Base-by-base conservation (phyloP, 1,139 yeast genomes). In the Sugiyamaella grinbergsii region DNA sequence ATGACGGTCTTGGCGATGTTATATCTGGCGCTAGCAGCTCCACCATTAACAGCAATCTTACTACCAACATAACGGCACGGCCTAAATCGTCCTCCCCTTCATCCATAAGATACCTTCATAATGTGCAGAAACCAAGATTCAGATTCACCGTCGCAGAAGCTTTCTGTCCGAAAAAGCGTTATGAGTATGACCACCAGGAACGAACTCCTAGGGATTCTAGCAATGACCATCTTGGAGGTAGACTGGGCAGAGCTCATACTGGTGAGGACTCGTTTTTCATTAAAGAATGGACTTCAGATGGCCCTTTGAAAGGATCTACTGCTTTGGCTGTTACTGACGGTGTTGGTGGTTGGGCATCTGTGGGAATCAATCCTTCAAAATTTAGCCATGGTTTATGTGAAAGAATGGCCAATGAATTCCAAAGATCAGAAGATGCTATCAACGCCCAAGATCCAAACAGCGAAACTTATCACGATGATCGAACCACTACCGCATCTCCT, bases 261-360 rank as follows among this genome's bases (percentile, higher is more conserved):
- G 98, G 98, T 4, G 97, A 91, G 64, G 98, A 91, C 66, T 87
- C 89, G 60, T 85, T 79, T 61, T 83, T 91, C 59, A 75, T 82
- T 32, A 74, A 82, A 5, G 59, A 60, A 18, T 57, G 64, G 62
- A 55, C 56, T 22, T 58, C 61, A 36, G 68, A 64, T 11, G 67
- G 71, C 6, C 64, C 71, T 22, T 63, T 66, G 18, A 72, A 71
- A 10, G 75, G 79, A 7, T 75, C 76, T 34, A 64, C 85, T 1
- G 81, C 91, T 0, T 76, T 88, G 6, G 98, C 96, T 7, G 97
- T 93, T 1, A 93, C 97, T 2, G 98, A 93, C 68, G 98, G 98
- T 16, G 98, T 93, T 4, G 98, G 98, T 15, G 98, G 98, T 1
- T 93, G 98, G 97, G 80, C 89, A 1, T 93, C 87, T 58, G 83